phyloP scores from a whole-genome alignment of 2,329 filamentous ascomycete genomes.

The Trichoderma asperellum region DNA sequence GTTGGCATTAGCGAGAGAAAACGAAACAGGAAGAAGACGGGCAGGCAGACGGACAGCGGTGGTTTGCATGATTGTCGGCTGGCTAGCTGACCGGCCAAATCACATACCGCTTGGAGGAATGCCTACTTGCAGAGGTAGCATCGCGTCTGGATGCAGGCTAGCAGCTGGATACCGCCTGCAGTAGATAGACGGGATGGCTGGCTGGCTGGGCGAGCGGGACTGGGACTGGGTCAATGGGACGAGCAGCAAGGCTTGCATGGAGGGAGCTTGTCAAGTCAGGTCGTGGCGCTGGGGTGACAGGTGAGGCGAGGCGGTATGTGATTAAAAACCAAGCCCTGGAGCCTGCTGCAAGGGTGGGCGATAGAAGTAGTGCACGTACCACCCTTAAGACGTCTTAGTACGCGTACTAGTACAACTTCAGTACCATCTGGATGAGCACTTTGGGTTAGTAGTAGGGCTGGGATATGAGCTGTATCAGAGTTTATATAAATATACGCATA shows the following conservation, averaged over 20 bases:
- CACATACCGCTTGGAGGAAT: not conserved
- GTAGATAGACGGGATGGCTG: slow-evolving; percentile 2
- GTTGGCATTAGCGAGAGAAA: not conserved
- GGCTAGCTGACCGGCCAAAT: not conserved
- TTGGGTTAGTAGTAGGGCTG: not conserved
- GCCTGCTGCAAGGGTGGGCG: not conserved
- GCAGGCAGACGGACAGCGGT: not conserved
- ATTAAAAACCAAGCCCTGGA: slow-evolving; percentile 23
- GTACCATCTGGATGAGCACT: not conserved
- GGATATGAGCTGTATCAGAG: not conserved
- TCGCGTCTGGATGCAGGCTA: not conserved
- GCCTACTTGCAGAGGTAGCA: not conserved
- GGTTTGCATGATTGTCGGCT: not conserved
- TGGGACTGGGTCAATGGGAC: not conserved
- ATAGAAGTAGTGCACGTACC: slow-evolving; percentile 14
- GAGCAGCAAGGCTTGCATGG: slow-evolving; percentile 24
- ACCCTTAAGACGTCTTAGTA: slow-evolving; percentile 17
- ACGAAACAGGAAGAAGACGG: not conserved
- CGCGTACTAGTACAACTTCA: not conserved
- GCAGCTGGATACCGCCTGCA: not conserved
- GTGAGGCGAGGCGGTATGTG: slow-evolving; percentile 25
- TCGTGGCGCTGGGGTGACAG: slow-evolving; percentile 24
- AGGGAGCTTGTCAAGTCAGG: slow-evolving; percentile 18
- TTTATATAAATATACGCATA: no score
- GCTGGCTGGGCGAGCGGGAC: slow-evolving; percentile 12